Evolutionary conservation across 1,284 basidiomycete genomes (phyloP), one percentile per base, ranked within the genome.

Genomic region (Ustilago vetiveriae): DNA sequence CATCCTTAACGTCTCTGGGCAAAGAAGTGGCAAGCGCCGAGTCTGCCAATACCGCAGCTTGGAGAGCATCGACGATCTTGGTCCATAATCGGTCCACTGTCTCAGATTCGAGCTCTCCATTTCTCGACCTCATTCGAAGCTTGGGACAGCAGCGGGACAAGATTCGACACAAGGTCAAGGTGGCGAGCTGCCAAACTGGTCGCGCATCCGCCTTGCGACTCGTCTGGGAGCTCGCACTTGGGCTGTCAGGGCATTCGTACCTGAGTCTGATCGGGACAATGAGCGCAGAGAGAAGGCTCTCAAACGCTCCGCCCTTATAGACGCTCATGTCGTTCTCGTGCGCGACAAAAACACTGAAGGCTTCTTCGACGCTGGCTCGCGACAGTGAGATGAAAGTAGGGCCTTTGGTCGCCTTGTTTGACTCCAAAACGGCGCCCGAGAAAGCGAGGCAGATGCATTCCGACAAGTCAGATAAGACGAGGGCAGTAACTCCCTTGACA

Each of bases 371-470:
- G n/a, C 87, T 86, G 77, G 88, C 90, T 83, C 97, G 96, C 10
- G 89, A 87, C 33, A 97, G 82, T 0, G 89, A 92, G 42, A 97
- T 89, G 79, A 94, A 97, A 0, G 92, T 92, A 39, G 94, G 85
- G 7, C 89, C 87, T 70, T 88, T 50, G 22, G 46, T 49, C 33
- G 10, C 19, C 32, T 41, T 38, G 4, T 43, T 41, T 0, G 29
- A 23, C 9, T 45, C 51, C 8, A 44, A n/a, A 8, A 41, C 29
- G 7, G 37, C 10, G 26, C 51, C 46, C 0, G 62, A 55, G 84
- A 93, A 97, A 1, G 94, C 89, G 21, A 98, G 85, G 0, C 90
- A 91, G 21, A 88, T 86, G 72, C 89, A 94, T 81, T 94, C 91
- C 0, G 94, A 89, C 7, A 97, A 84, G 79, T 95, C 92, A 2